Conservation (phyloP, 2,329 filamentous ascomycete genomes). For the Mycocentrospora acerina region DNA sequence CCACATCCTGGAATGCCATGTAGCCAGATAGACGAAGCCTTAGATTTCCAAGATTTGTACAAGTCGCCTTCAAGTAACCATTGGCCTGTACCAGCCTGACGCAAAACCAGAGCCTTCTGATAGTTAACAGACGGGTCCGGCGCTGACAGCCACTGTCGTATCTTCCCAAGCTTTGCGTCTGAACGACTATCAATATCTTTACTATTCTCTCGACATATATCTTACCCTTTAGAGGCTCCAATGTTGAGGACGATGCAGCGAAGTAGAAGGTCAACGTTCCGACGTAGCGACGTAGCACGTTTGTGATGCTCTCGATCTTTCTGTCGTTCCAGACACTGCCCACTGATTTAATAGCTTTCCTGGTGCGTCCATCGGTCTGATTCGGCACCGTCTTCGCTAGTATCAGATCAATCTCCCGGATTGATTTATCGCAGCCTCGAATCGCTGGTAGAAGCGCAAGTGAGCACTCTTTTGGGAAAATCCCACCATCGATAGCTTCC, state of each 20-base stretch:
- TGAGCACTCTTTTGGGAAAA: slow-evolving; percentile 1
- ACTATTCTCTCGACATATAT: too few relatives aligned
- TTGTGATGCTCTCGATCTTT: too few relatives aligned
- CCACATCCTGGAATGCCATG: slow-evolving; percentile 7
- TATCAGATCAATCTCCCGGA: slow-evolving; percentile 13
- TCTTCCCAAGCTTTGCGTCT: slow-evolving; percentile 1
- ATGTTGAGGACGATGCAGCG: too few relatives aligned
- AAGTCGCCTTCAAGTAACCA: slow-evolving; percentile 14
- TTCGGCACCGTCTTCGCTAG: slow-evolving; percentile 12
- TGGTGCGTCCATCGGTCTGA: slow-evolving; percentile 3
- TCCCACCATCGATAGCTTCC: slow-evolving; percentile 5
- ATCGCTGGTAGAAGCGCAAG: slow-evolving; percentile 11
- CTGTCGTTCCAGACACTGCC: too few relatives aligned
- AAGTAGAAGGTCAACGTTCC: too few relatives aligned
- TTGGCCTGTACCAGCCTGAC: slow-evolving; percentile 13
- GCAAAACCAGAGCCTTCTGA: slow-evolving; percentile 15
- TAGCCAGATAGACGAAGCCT: slow-evolving; percentile 5
- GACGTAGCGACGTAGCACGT: too few relatives aligned
- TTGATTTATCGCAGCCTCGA: slow-evolving; percentile 11
- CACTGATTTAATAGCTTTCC: too few relatives aligned
- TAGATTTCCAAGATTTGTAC: slow-evolving; percentile 7
- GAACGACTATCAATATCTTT: too few relatives aligned
- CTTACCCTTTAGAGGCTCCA: too few relatives aligned
- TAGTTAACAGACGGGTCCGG: slow-evolving; percentile 38
- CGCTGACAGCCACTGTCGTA: slow-evolving; percentile 32